Base-by-base conservation (phyloP, 148 eudicot genomes). In the Spergularia bocconei region DNA sequence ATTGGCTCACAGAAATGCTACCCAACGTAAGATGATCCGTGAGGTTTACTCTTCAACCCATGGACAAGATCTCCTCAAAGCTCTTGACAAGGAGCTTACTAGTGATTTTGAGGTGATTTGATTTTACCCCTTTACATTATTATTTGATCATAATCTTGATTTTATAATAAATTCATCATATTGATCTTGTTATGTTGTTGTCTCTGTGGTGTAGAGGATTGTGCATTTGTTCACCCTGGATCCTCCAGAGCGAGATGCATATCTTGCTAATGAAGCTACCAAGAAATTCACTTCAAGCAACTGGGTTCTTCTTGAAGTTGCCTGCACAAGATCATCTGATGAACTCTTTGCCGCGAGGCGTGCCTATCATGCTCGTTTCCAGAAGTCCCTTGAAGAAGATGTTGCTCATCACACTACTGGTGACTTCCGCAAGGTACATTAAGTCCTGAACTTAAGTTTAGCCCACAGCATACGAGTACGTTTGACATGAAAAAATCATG, bases 311-410 rank as follows among this genome's bases (percentile, higher is more conserved):
- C 81, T 94, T 83, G 98, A 94, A 79, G 75, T 94, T 73, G 98
- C 97, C 36, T 85, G 89, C 79, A 78, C 96, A 13, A 84, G 93
- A 75, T 90, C 93, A 70, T 79, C 97, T 6, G 78, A 87, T 55
- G 89, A 90, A 47, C 87, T 94, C 19, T 79, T 91, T 56, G 25
- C 55, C 63, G 93, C 82, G 21, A 88, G 92, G 86, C 79, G 85
- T 63, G 87, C 87, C 6, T 94, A 94, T 73, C 98, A 91, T 80
- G 84, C 81, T 54, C 81, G 77, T 47, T 90, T 77, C 73, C 89
- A 90, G 90, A 94, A 80, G 65, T 91, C 96, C 48, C 81, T 92
- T 4, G 98, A 94, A 67, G 98, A 94, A 79, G 96, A 94, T 83
- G 91, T 90, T 11, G 93, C 96, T 13, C 77, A 90, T 63, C 96